Conservation (phyloP, 768 basidiomycete genomes). For the Saitozyma sp. region DNA sequence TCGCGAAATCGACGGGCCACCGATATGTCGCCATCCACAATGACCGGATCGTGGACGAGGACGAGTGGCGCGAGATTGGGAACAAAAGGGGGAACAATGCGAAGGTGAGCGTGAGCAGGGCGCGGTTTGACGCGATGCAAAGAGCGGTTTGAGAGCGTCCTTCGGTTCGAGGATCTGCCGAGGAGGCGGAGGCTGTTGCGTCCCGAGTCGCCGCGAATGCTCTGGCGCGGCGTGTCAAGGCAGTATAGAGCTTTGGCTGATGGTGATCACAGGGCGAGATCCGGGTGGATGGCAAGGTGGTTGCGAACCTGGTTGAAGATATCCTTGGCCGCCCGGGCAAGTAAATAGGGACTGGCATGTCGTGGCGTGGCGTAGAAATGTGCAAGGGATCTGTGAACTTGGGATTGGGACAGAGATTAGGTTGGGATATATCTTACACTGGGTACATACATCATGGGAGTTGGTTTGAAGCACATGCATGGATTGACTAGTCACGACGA, state of each 20-base stretch:
- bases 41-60: constrained; percentile 30
- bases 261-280: constrained; percentile 22
- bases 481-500: too few relatives aligned
- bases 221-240: too few relatives aligned
- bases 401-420: too few relatives aligned
- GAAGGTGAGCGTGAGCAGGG: constrained; percentile 33
- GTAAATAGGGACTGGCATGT: too few relatives aligned
- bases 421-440: too few relatives aligned
- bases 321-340: neutral
- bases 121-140: neutral
- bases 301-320: constrained; percentile 21
- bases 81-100: constrained; percentile 15
- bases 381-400: too few relatives aligned
- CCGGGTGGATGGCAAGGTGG: constrained; percentile 16
- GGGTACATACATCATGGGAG: too few relatives aligned
- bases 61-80: constrained; percentile 26
- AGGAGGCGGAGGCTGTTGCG: too few relatives aligned
- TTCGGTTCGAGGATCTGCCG: neutral
- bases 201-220: too few relatives aligned
- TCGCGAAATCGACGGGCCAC: constrained; percentile 37
- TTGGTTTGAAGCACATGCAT: too few relatives aligned
- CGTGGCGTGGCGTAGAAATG: too few relatives aligned
- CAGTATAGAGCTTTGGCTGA: neutral
- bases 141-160: neutral
- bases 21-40: constrained; percentile 39